Conservation (phyloP, 202 grass and related monocot genomes). For the Schoenoplectus tabernaemontani region DNA sequence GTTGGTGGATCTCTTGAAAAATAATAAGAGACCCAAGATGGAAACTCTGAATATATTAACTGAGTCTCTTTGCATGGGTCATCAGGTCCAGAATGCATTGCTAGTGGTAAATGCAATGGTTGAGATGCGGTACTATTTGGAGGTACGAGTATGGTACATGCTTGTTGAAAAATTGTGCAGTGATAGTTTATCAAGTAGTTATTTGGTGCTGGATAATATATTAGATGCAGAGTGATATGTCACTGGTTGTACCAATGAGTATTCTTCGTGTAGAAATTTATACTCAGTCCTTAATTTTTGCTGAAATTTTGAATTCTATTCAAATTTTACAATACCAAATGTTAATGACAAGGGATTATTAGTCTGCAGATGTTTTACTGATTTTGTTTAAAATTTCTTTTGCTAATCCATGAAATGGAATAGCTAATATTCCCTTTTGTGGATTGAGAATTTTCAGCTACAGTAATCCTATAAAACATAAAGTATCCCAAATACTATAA, state of each 20-base stretch:
- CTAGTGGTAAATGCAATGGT: constrained; percentile 57
- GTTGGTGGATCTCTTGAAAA: constrained; percentile 60
- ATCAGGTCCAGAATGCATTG: constrained; percentile 47
- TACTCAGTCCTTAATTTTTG: neutral
- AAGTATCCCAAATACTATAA: too few relatives aligned
- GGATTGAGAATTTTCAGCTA: too few relatives aligned
- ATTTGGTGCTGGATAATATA: constrained; percentile 36
- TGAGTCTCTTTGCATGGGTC: constrained; percentile 29
- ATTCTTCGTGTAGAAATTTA: neutral
- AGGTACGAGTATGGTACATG: constrained; percentile 30
- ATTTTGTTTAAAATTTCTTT: too few relatives aligned
- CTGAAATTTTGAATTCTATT: neutral
- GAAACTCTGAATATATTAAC: constrained; percentile 44
- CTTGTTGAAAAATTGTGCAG: constrained; percentile 57
- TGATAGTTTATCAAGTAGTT: constrained; percentile 9
- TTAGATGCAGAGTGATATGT: constrained; percentile 28
- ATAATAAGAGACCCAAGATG: constrained; percentile 48
- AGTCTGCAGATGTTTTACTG: neutral
- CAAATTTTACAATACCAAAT: neutral
- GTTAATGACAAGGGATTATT: neutral
- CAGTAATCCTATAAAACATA: too few relatives aligned
- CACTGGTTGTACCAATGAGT: neutral
- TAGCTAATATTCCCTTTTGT: too few relatives aligned
- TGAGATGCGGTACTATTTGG: constrained; percentile 47
- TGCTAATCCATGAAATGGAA: too few relatives aligned